phyloP scores from a whole-genome alignment of 2,329 filamentous ascomycete species.

The Lasiodiplodia hormozganensis region DNA sequence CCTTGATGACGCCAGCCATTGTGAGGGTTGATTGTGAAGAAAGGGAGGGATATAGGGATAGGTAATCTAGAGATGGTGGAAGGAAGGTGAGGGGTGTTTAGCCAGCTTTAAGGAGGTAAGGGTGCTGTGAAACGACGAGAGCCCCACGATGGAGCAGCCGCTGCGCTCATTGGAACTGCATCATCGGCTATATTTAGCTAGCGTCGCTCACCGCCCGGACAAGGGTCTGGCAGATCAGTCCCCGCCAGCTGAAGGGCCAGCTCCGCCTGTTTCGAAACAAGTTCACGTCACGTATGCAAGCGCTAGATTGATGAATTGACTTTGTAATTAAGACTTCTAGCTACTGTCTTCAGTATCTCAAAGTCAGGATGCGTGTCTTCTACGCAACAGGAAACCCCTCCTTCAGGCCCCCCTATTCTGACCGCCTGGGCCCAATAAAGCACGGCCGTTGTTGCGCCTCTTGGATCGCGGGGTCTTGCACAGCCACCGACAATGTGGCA shows the following conservation, averaged over 20 bases:
- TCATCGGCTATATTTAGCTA: conserved; percentile 28
- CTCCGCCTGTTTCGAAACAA: conserved; percentile 16
- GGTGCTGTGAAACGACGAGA: conserved; percentile 28
- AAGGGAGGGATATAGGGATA: conserved; percentile 5
- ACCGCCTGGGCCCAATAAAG: conserved; percentile 23
- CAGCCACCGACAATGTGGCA: conserved; percentile 22
- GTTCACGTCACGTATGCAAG: neutral
- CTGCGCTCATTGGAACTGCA: conserved; percentile 27
- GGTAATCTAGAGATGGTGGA: conserved; percentile 10
- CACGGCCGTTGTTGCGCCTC: conserved; percentile 24
- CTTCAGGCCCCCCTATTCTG: conserved; percentile 17
- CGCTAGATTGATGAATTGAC: no score
- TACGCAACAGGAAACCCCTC: neutral
- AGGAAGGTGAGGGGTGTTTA: conserved; percentile 20
- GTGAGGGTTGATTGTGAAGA: neutral
- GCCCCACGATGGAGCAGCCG: conserved; percentile 29
- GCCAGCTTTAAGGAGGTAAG: conserved; percentile 29
- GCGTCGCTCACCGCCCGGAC: conserved; percentile 28
- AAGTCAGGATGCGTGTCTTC: neutral
- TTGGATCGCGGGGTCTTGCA: conserved; percentile 18
- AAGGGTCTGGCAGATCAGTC: conserved; percentile 24
- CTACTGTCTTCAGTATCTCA: neutral
- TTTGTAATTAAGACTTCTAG: neutral
- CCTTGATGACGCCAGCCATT: conserved; percentile 29
- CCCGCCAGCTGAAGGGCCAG: conserved; percentile 19